A percentile compares a stretch with the other conserved stretches of the same genome.
phyloP scores from a whole-genome alignment of 768 basidiomycete species.

The Pseudohyphozyma bogoriensis region DNA sequence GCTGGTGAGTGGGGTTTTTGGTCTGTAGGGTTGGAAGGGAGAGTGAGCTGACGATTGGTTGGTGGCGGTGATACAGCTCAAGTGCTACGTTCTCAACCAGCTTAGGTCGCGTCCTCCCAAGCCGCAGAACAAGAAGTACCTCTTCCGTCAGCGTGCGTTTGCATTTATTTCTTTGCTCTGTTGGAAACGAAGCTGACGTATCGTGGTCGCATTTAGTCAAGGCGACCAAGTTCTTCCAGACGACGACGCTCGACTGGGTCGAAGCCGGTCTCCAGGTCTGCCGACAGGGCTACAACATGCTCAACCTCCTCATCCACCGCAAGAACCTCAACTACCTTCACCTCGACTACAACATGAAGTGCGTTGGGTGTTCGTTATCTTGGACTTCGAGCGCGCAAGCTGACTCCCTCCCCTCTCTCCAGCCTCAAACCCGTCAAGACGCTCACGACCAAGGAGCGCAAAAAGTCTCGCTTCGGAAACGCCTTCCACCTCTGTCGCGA shows the following conservation, averaged over 20 bases:
- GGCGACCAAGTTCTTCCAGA: slow-evolving; percentile 99
- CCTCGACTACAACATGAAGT: slow-evolving; percentile 94
- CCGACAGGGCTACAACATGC: slow-evolving; percentile 98
- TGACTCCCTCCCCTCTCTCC: slow-evolving; percentile 80
- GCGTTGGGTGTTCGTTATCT: slow-evolving; percentile 38
- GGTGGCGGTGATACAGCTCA: slow-evolving; percentile 39
- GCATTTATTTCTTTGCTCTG: neutral
- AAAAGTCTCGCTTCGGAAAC: slow-evolving; percentile 99
- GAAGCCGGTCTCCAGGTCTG: slow-evolving; percentile 98
- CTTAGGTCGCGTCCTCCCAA: slow-evolving; percentile 80
- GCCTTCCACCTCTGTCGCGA: slow-evolving; percentile 97
- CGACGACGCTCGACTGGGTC: slow-evolving; percentile 95
- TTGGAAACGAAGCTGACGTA: neutral
- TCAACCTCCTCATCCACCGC: slow-evolving; percentile 95
- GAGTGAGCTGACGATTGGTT: neutral
- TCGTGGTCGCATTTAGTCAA: slow-evolving; percentile 44
- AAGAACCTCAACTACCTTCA: slow-evolving; percentile 76
- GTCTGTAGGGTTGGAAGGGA: neutral
- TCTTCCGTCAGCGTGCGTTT: slow-evolving; percentile 66
- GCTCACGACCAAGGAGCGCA: slow-evolving; percentile 95
- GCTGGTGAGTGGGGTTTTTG: slow-evolving; percentile 45
- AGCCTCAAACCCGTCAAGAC: slow-evolving; percentile 92
- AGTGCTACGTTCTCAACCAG: slow-evolving; percentile 91
- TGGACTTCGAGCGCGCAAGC: neutral
- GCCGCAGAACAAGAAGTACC: slow-evolving; percentile 94